Base-by-base conservation (phyloP, 2,329 filamentous ascomycete genomes). In the Chaetomiaceae sp. region DNA sequence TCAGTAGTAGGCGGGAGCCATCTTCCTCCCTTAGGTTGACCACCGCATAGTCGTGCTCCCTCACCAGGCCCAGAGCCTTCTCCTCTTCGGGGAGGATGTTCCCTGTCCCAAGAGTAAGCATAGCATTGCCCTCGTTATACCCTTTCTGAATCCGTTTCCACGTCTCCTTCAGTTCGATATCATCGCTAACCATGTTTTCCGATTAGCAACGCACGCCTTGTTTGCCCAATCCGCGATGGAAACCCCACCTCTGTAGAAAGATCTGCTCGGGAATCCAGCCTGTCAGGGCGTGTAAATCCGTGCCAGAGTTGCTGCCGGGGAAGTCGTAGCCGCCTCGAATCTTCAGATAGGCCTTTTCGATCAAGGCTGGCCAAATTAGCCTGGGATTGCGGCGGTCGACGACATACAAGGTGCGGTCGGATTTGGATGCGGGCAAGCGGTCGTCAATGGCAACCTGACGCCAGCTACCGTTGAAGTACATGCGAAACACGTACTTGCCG, bases 261-360 rank as follows among this genome's bases (percentile, higher is more conserved):
- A 97, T 71, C 63, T 98, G 93, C 66, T 98, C 90, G 0, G 93
- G 93, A 40, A 98, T 89, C 93, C 93, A 98, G 24, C 93, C 91
- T 0, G 86, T 95, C 45, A 98, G 68, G 1, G 94, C 84, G 80
- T 88, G 95, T 4, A 98, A 69, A 65, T 98, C 93, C 2, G 91
- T 97, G 10, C 88, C 90, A 1, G 91, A 97, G 63, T 97, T 97
- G 60, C 93, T 97, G 7, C 93, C 93, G 0, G 93, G 91, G 55
- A 98, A 98, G 60, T 98, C 90, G 63, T 98, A 98, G 27, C 93
- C 93, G 22, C 93, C 93, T 46, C 91, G 80, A 10, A 97, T 81
- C 69, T 97, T 98, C 1, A 98, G 72, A 57, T 98, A 98, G 0
- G 93, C 93, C 62, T 98, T 98, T 63, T 98, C 93, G 14, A 97